phyloP scores from a whole-genome alignment of 129 eudicot genomes.

The Centella asiatica region DNA sequence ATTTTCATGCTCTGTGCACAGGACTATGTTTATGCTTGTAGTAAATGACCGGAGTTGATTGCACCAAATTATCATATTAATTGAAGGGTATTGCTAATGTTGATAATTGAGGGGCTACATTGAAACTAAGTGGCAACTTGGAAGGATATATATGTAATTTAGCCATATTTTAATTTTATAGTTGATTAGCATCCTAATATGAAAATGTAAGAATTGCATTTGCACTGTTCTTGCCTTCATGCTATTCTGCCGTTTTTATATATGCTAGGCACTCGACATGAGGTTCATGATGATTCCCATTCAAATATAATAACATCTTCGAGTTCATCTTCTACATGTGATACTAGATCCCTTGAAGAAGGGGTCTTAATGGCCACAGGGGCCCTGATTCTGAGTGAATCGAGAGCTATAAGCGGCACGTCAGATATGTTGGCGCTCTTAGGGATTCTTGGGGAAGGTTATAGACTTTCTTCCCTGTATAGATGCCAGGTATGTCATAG shows the following conservation, averaged over 20 bases:
- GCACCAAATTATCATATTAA: no score
- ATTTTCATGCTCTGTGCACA: no score
- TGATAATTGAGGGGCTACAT: no score
- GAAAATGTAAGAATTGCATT: background rate
- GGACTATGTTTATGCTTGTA: no score
- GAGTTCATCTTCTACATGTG: slow-evolving; percentile 51
- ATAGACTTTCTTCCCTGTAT: slow-evolving; percentile 73
- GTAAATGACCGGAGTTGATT: no score
- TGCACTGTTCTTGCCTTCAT: background rate
- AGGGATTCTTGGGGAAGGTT: slow-evolving; percentile 78
- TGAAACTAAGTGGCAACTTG: no score
- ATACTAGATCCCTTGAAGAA: slow-evolving; percentile 58
- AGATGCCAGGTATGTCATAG: slow-evolving; percentile 73
- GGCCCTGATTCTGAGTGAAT: slow-evolving; percentile 32
- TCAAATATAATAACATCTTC: slow-evolving; percentile 30
- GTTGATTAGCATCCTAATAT: background rate
- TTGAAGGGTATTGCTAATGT: no score
- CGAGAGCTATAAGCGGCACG: slow-evolving; percentile 53
- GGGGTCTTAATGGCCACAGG: slow-evolving; percentile 24
- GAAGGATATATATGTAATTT: no score
- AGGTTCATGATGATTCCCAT: slow-evolving; percentile 55
- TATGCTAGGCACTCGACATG: slow-evolving; percentile 45
- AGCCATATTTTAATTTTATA: no score
- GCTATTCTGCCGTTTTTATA: background rate
- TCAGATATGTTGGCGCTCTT: slow-evolving; percentile 58